Percentiles rank a stretch among this genome's conserved stretches.
Conservation (phyloP, 2,329 filamentous ascomycete species). For the Penicillium fuscoglaucum region DNA sequence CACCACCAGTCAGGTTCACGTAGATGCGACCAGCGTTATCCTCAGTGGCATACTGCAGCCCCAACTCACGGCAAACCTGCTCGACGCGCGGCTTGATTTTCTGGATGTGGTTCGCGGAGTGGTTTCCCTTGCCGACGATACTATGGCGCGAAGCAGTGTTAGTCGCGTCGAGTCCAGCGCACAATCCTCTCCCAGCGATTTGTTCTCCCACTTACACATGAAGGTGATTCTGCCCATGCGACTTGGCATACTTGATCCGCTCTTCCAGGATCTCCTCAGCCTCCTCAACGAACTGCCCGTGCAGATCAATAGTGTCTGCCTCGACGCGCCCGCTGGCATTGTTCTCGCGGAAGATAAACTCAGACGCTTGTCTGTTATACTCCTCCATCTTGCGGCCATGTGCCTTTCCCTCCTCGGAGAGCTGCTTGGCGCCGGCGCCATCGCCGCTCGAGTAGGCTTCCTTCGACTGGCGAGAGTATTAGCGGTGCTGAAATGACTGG, state of each 20-base stretch:
- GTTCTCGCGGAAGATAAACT: constrained; percentile 95
- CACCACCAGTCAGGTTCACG: constrained; percentile 76
- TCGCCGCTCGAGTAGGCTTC: constrained; percentile 82
- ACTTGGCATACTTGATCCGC: constrained; percentile 75
- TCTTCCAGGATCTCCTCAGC: constrained; percentile 87
- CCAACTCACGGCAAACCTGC: constrained; percentile 77
- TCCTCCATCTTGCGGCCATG: constrained; percentile 82
- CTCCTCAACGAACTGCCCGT: constrained; percentile 93
- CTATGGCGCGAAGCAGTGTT: constrained; percentile 31
- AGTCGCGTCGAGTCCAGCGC: background rate
- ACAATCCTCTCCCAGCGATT: background rate
- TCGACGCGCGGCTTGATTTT: constrained; percentile 97
- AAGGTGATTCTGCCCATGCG: constrained; percentile 74
- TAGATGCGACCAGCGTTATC: constrained; percentile 88
- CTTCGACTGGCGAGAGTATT: constrained; percentile 51
- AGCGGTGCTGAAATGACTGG: background rate
- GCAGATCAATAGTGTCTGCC: constrained; percentile 85
- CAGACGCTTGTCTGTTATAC: constrained; percentile 87
- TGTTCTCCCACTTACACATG: constrained; percentile 63
- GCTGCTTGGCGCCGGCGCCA: constrained; percentile 75
- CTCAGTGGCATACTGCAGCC: constrained; percentile 80
- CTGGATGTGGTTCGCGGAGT: constrained; percentile 77
- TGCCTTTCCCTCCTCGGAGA: constrained; percentile 80
- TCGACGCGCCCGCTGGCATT: constrained; percentile 75
- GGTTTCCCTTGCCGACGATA: constrained; percentile 94